A percentile compares a stretch with the other conserved stretches of the same genome.
Conservation (phyloP, 257 asterid genomes). For the Mentha longifolia region DNA sequence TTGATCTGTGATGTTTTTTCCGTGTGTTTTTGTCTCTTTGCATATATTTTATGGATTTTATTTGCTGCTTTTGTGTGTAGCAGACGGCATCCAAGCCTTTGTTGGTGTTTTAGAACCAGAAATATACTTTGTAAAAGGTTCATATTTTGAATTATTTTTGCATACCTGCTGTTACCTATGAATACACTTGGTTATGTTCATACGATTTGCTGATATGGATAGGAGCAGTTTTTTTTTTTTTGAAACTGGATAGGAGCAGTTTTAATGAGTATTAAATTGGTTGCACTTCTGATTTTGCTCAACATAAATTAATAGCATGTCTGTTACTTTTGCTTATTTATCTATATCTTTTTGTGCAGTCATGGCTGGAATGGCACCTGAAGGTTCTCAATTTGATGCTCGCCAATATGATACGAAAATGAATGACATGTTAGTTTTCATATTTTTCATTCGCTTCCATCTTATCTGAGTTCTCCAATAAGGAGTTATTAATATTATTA, state of each 20-base stretch:
- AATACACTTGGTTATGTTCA: neutral
- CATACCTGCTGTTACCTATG: neutral
- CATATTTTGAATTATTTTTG: neutral
- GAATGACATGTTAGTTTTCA: slow-evolving; percentile 52
- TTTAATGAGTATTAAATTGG: slow-evolving; percentile 4
- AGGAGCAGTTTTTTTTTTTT: too few relatives aligned
- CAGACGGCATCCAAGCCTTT: too few relatives aligned
- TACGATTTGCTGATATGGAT: too few relatives aligned
- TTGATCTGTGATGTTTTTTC: too few relatives aligned
- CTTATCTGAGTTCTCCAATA: slow-evolving; percentile 1
- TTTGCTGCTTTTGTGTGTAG: neutral
- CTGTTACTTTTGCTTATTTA: neutral
- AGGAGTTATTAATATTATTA: too few relatives aligned
- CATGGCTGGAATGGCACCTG: slow-evolving; percentile 63
- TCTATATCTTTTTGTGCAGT: slow-evolving; percentile 38
- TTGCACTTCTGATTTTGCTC: too few relatives aligned
- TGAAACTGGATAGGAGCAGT: too few relatives aligned
- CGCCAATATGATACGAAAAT: slow-evolving; percentile 59
- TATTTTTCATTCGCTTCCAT: neutral
- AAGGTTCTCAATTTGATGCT: slow-evolving; percentile 65
- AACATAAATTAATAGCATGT: neutral
- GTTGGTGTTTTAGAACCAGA: neutral
- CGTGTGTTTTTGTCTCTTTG: too few relatives aligned
- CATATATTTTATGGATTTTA: too few relatives aligned
- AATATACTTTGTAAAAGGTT: neutral